phyloP scores from a whole-genome alignment of 2,329 filamentous ascomycete species.

The Trichothecium sympodiale region DNA sequence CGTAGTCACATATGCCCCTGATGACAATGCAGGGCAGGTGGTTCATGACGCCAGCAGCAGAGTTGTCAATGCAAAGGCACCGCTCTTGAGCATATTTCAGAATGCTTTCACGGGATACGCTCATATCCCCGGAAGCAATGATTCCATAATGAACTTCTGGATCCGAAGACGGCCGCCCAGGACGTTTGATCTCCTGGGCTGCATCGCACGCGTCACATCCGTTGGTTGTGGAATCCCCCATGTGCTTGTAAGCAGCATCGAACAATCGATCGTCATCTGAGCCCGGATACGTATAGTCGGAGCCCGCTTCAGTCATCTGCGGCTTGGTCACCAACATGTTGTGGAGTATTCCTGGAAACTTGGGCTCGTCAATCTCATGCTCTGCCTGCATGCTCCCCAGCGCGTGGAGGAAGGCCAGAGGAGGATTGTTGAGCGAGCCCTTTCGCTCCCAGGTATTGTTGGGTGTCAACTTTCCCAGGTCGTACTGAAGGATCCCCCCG shows the following conservation, averaged over 20 bases:
- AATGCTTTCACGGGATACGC: too few species aligned
- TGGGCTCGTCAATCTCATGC: neutral
- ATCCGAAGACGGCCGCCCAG: neutral
- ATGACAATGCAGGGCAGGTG: too few species aligned
- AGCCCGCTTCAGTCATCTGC: neutral
- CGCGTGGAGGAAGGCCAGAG: neutral
- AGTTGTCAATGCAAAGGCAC: too few species aligned
- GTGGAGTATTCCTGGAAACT: neutral
- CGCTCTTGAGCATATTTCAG: too few species aligned
- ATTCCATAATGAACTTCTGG: neutral
- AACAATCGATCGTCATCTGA: neutral
- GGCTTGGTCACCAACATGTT: neutral
- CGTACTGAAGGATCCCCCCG: slow-evolving; percentile 10
- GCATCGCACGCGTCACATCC: neutral
- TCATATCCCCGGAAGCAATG: too few species aligned
- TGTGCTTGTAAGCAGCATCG: neutral
- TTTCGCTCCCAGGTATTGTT: neutral
- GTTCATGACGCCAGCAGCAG: too few species aligned
- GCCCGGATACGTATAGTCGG: neutral
- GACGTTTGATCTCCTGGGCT: neutral
- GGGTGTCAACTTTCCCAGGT: slow-evolving; percentile 11
- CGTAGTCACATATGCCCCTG: too few species aligned
- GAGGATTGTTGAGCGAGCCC: neutral
- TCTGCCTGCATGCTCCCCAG: neutral
- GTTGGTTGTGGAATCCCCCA: too few species aligned